Evolutionary conservation across 495 filamentous ascomycete species (phyloP), one percentile per base, ranked within the genome.

Genomic region (Lasiosphaeriaceae sp.): DNA sequence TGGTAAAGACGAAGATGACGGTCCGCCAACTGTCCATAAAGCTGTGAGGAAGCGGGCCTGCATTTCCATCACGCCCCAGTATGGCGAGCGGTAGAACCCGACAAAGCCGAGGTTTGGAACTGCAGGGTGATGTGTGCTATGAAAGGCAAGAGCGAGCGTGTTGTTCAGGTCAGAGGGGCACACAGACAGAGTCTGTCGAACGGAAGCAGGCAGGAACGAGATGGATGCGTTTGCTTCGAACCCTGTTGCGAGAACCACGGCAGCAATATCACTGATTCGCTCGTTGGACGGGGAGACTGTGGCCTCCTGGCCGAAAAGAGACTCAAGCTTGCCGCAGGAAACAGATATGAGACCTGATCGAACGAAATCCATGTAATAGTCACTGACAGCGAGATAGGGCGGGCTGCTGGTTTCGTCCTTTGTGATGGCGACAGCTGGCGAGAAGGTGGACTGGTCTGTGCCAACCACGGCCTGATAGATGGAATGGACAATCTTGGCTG

Each of bases 41-140:
- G 60, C 62, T 0, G 74, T 79, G 2, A 94, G 64, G 55, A 85
- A 83, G 14, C 85, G 81, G 0, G 90, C 88, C 70, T 96, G 92
- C 82, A 91, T 85, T 64, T 96, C 91, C 79, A 93, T 88, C 1
- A 89, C 81, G 0, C 87, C 88, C 87, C 90, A 96, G 69, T 88
- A 96, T 0, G 91, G 89, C 1, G 89, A 87, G 35, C 89, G 82
- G 67, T 96, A 93, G 69, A 93, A 88, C 4, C 92, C 92, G 0
- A 95, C 84, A 57, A 96, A 96, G 0, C 88, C 89, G 1, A 93
- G 70, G 20, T 82, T 80, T 0, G 84, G 81, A 1, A 92, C 64
- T 3, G 71, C 69, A 0, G 77, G 76, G 60, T 86, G 84, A 34
- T 85, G 74, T 4, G 82, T 87, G 17, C 79, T 78, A 56, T 85